Evolutionary conservation across 108 stramenopile species (phyloP).

Genomic region (Cyclotella kingstonii): DNA sequence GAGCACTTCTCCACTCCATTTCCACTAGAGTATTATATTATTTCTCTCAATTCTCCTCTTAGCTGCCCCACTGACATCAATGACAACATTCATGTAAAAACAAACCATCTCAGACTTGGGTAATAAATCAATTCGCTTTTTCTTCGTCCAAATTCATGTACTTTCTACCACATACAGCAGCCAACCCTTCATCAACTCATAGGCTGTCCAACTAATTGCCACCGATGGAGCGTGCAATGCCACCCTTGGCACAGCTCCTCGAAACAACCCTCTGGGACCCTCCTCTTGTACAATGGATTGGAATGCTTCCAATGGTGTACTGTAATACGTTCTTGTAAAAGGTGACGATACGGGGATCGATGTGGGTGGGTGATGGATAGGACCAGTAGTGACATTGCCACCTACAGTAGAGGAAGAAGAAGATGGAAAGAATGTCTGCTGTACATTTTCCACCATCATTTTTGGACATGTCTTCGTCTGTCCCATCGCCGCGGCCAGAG

Average conservation of each 20-base stretch:
- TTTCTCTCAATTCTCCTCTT: too few relatives aligned
- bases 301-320: slow-evolving; percentile 68
- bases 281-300: slow-evolving; percentile 81
- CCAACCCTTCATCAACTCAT: slow-evolving; percentile 88
- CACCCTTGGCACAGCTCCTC: slow-evolving; percentile 82
- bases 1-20: too few relatives aligned
- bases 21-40: too few relatives aligned
- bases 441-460: slow-evolving; percentile 32
- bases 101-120: too few relatives aligned
- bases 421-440: slow-evolving; percentile 25
- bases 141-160: too few relatives aligned
- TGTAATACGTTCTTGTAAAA: slow-evolving; percentile 31
- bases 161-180: too few relatives aligned
- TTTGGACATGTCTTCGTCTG: slow-evolving; percentile 34
- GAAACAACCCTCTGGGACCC: slow-evolving; percentile 86
- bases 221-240: slow-evolving; percentile 93
- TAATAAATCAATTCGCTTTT: too few relatives aligned
- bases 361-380: neutral
- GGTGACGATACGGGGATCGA: slow-evolving; percentile 4
- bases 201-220: slow-evolving; percentile 98
- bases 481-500: slow-evolving; percentile 32
- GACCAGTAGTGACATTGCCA: too few relatives aligned
- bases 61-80: too few relatives aligned
- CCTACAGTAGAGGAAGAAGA: neutral
- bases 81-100: too few relatives aligned